Conservation (phyloP, 208 protist genomes). For the Acanthamoeba healyi region DNA sequence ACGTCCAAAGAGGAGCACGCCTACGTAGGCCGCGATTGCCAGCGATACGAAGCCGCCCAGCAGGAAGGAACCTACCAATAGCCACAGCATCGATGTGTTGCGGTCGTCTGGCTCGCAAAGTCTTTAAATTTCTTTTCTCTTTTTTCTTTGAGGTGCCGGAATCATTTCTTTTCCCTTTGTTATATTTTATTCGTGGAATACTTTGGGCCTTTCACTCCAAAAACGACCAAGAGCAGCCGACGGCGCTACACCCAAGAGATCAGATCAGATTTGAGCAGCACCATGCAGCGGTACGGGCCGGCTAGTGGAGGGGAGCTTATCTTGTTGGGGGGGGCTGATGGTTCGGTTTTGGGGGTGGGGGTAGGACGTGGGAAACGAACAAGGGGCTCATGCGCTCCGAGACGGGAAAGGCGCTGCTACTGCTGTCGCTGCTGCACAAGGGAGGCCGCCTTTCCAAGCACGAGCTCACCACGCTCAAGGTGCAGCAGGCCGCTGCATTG, state of each 20-base stretch:
- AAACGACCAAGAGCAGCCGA: too few species aligned
- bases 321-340: too few species aligned
- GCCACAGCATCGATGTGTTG: neutral
- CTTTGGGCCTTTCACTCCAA: too few species aligned
- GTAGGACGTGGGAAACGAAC: neutral
- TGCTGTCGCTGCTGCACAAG: neutral
- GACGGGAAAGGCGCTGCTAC: neutral
- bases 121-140: neutral
- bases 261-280: too few species aligned
- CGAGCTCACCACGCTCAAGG: conserved; percentile 11
- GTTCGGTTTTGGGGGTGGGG: too few species aligned
- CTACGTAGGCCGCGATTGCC: neutral
- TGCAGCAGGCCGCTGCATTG: too few species aligned
- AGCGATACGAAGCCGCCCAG: neutral
- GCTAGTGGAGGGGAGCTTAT: too few species aligned
- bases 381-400: neutral
- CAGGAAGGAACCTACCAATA: conserved; percentile 16
- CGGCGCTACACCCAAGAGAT: too few species aligned
- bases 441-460: neutral
- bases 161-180: too few species aligned
- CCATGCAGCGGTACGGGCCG: too few species aligned
- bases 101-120: neutral
- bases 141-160: too few species aligned
- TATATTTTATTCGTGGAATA: neutral
- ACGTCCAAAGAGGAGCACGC: neutral